These are phyloP conservation scores for Mucor racemosus DNA, from an alignment of 371 early-diverging fungal genomes.

Conservation along the genomic window DNA sequence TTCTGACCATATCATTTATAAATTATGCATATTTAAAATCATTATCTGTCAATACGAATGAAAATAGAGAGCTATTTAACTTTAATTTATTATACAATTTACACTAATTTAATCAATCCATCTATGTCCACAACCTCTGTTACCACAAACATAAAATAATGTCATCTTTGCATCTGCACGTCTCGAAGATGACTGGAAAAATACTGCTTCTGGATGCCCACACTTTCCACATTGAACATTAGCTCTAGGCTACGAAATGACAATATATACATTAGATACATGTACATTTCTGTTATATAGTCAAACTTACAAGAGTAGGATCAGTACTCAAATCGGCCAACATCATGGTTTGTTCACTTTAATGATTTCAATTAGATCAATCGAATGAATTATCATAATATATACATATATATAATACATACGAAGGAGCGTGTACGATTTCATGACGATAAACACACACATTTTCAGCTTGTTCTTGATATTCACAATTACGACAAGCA, in stretches of 20 bases:
- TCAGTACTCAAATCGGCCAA: conserved; percentile 82
- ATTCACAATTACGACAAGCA: conserved; percentile 95
- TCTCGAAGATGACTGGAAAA: conserved; percentile 89
- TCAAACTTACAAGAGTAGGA: conserved; percentile 68
- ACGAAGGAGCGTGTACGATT: conserved; percentile 82
- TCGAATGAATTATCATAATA: neutral
- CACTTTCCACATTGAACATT: conserved; percentile 77
- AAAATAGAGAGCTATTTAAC: neutral
- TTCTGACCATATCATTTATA: no score
- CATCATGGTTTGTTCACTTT: conserved; percentile 78
- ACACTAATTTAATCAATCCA: conserved; percentile 58
- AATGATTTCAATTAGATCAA: neutral
- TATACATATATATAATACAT: conserved; percentile 18
- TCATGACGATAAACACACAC: conserved; percentile 88
- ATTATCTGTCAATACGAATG: neutral
- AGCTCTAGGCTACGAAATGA: conserved; percentile 63
- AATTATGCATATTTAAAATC: neutral
- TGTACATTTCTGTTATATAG: neutral
- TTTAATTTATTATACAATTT: neutral
- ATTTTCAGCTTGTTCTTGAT: conserved; percentile 84
- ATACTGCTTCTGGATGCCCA: conserved; percentile 78
- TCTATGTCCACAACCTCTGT: conserved; percentile 74
- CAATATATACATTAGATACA: neutral
- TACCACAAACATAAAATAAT: conserved; percentile 90
- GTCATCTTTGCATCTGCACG: conserved; percentile 91